Evolutionary conservation across 352 stramenopile genomes (phyloP), one percentile per base, ranked within the genome.

Genomic region (Globisporangium megalacanthum): DNA sequence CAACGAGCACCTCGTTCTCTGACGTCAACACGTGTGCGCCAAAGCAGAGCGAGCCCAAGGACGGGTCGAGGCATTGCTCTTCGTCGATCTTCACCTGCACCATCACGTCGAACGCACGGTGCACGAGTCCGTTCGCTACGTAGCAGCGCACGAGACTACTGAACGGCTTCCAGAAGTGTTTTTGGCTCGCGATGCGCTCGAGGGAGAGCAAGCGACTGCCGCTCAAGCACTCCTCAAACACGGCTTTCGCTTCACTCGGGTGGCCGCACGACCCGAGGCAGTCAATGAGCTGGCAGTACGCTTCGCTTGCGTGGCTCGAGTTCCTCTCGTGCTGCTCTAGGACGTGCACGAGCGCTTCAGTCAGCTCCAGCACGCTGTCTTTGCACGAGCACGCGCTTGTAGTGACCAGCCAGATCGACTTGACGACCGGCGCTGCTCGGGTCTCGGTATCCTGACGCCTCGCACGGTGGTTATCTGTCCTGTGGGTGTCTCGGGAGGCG

Each of bases 211-310:
- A 37, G 22, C 58, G 44, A 36, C 62, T 66, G 13, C 57, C 63
- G 11, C 67, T 65, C 9, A 84, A 48, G 20, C 67, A 84, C 36
- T 79, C 73, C 50, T 79, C 67, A 29, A 81, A 82, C n/a, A 80
- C 69, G 10, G 65, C 62, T 49, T 81, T 78, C 25, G 71, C 65
- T 42, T 84, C 75, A 29, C 68, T 68, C 6, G 66, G 53, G 41
- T 82, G 75, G 1, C 65, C 59, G 19, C 75, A 84, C 15, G 49
- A 22, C 11, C 60, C 58, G 4, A 84, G 56, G 11, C 54, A 60
- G 14, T 72, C 49, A n/a, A 84, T 84, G 6, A 84, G 61, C 11
- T 58, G 61, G 20, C 71, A 73, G 49, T 79, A 79, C 1, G 58
- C 62, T 3, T 68, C 62, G 17, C 60, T 64, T 10, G 66, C 66